phyloP scores from a whole-genome alignment of 2,329 filamentous ascomycete species.

The Monosporascus sp. region DNA sequence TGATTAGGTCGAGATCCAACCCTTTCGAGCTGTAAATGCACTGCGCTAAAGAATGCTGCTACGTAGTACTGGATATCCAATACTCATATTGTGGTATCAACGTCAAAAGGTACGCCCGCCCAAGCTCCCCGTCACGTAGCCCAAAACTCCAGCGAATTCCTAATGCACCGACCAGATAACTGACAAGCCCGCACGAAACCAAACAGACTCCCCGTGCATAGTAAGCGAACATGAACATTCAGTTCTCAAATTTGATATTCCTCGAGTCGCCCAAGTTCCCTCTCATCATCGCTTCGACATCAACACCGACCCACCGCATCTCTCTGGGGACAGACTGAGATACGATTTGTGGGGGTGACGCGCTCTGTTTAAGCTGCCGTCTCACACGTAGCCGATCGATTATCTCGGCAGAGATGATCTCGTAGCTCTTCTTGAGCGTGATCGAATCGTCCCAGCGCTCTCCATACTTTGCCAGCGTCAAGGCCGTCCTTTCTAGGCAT shows the following conservation, averaged over 20 bases:
- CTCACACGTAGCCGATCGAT: constrained; percentile 37
- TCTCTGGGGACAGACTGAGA: constrained; percentile 27
- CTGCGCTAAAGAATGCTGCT: no score
- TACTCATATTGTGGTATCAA: background rate
- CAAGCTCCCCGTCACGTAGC: background rate
- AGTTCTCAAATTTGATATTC: constrained; percentile 7
- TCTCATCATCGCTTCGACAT: constrained; percentile 39
- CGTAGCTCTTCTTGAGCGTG: constrained; percentile 49
- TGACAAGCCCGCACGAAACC: no score
- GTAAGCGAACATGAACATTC: background rate
- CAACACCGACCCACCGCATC: constrained; percentile 41
- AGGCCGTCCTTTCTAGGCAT: constrained; percentile 49
- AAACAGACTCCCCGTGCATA: no score
- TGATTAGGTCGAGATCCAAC: no score
- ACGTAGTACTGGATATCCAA: background rate
- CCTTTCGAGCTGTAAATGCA: no score
- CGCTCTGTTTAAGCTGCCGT: constrained; percentile 32
- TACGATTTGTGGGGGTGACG: constrained; percentile 24
- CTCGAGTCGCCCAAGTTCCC: constrained; percentile 16
- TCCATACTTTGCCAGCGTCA: constrained; percentile 52
- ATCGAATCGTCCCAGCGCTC: constrained; percentile 55
- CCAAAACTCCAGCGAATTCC: no score
- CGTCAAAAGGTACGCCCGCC: background rate
- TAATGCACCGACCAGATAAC: no score
- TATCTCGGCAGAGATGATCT: constrained; percentile 42